Conservation (phyloP, 73 alveolate species). For the Urostyla sp. region DNA sequence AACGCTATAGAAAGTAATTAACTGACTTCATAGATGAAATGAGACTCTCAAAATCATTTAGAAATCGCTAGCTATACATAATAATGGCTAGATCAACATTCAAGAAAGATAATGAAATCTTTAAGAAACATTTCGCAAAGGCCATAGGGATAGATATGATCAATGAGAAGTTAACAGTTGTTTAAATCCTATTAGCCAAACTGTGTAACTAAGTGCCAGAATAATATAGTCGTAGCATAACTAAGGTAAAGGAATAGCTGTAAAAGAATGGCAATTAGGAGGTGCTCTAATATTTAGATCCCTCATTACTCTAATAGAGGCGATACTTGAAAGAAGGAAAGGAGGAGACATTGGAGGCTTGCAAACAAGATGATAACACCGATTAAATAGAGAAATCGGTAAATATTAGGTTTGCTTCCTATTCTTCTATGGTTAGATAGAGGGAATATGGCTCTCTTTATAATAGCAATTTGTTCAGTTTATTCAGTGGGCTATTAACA, state of each 20-base stretch:
- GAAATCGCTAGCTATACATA: constrained; percentile 50
- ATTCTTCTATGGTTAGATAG: neutral
- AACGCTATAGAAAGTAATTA: constrained; percentile 6
- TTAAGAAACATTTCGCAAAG: constrained; percentile 58
- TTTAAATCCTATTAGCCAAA: constrained; percentile 28
- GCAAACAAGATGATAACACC: neutral
- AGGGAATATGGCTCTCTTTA: neutral
- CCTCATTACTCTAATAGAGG: neutral
- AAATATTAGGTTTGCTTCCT: constrained; percentile 45
- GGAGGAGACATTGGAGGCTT: neutral
- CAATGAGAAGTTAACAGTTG: constrained; percentile 38
- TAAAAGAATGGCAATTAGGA: neutral
- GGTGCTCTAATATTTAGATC: neutral
- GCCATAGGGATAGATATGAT: constrained; percentile 45
- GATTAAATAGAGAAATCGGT: constrained; percentile 45
- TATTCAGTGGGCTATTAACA: neutral
- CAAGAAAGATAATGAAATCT: constrained; percentile 28
- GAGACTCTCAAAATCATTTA: constrained; percentile 34
- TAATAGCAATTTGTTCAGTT: no score
- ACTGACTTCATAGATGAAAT: constrained; percentile 25
- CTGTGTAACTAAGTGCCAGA: constrained; percentile 34
- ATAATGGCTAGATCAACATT: constrained; percentile 28
- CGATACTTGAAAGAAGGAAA: neutral
- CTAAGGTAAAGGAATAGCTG: neutral
- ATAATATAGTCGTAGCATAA: constrained; percentile 41